Evolutionary conservation across 345 rosid species (phyloP), one percentile per base, ranked within the genome.

Genomic region (Adansonia digitata): DNA sequence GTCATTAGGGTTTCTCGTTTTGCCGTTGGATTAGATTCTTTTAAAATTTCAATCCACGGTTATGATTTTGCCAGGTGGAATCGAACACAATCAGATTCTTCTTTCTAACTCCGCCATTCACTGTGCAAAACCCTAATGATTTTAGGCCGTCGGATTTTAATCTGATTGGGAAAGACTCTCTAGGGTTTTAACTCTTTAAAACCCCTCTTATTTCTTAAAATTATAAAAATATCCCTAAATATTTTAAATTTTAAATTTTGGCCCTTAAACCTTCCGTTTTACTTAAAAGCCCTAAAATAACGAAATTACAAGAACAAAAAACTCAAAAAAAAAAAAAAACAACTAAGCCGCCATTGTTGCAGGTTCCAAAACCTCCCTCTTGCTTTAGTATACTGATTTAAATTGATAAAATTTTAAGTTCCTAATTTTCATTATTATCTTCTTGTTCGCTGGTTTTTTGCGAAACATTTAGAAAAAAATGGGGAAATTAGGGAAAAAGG

Each of bases 401-500:
- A 49, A 69, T n/a, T 6, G 73, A 29, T 5, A 8, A n/a, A 29
- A 48, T 63, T 8, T 0, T 22, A 22, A 49, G 0, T 14, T 60
- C 29, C 27, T 69, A 18, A 48, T 10, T 49, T 69, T 18, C 39
- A 14, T 5, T 1, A 18, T 31, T 22, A 22, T 22, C 43, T 31
- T 49, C 51, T 49, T 29, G 20, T 49, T 18, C 43, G 10, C 27
- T 15, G 24, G 22, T 7, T 2, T 69, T 49, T 20, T 49, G 8
- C 29, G 60, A 2, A 69, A 2, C 34, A 49, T 22, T 29, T 49
- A 48, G 69, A 6, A 61, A 56, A 31, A 27, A 74, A 74, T 74
- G 76, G 69, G 76, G 69, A 94, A 94, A 78, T 77, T 92, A 26
- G 97, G 98, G 72, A 89, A 90, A 88, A 94, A 91, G 81, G 98